Conservation (phyloP, 768 basidiomycete species). For the Coprinopsis marcescibilis region DNA sequence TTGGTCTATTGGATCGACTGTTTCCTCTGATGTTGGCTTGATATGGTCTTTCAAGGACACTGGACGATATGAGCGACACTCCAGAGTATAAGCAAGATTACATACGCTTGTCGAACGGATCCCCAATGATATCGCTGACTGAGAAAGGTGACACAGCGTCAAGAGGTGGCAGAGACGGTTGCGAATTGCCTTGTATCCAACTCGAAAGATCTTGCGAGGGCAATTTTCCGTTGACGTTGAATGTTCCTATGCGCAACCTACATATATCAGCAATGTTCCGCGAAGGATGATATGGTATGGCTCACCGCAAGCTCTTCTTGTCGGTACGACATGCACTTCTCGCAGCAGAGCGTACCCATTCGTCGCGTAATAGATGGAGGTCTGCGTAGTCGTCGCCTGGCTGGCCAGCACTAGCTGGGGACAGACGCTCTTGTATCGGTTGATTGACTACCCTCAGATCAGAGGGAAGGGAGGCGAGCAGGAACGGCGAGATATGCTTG, state of each 20-base stretch:
- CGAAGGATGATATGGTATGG: not conserved
- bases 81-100: not conserved
- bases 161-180: constrained; percentile 26
- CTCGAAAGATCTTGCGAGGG: constrained; percentile 67
- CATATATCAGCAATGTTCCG: not conserved
- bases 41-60: not conserved
- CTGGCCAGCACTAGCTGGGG: constrained; percentile 54
- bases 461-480: constrained; percentile 34
- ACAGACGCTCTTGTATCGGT: constrained; percentile 51
- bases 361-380: constrained; percentile 50
- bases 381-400: constrained; percentile 58
- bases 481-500: constrained; percentile 21
- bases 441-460: constrained; percentile 50
- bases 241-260: constrained; percentile 70
- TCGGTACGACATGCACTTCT: constrained; percentile 29
- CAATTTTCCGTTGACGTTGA: constrained; percentile 78
- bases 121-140: constrained; percentile 20
- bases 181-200: constrained; percentile 46
- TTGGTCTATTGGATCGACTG: constrained; percentile 18
- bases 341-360: constrained; percentile 53
- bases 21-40: no score
- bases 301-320: constrained; percentile 26
- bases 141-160: constrained; percentile 32
- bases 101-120: constrained; percentile 23
- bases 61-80: no score